A percentile compares a stretch with the other conserved stretches of the same genome.
These are phyloP conservation scores for Cystobasidiaceae sp. DNA, from an alignment of 1,284 basidiomycete genomes.

Conservation along the genomic window DNA sequence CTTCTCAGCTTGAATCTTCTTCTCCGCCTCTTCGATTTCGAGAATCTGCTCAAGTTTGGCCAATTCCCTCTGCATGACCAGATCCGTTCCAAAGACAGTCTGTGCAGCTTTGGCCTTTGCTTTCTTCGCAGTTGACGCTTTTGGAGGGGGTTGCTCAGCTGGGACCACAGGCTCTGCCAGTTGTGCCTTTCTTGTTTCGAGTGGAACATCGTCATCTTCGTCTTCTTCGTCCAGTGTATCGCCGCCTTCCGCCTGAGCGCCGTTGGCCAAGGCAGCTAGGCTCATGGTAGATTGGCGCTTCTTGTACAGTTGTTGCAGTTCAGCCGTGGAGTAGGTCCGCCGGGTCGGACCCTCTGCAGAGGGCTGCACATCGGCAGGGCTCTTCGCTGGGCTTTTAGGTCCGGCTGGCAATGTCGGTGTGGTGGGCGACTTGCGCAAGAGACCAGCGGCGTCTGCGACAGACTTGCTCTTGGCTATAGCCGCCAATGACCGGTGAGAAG, in stretches of 20 bases:
- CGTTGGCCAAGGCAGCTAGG: background rate
- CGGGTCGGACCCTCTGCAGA: background rate
- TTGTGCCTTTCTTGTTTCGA: conserved; percentile 6
- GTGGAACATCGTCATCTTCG: conserved; percentile 18
- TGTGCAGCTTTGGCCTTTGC: background rate
- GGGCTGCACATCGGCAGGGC: too few relatives aligned
- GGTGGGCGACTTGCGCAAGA: too few relatives aligned
- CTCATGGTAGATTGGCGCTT: conserved; percentile 4
- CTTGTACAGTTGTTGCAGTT: conserved; percentile 22
- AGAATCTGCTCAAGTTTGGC: conserved; percentile 21
- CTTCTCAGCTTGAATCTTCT: conserved; percentile 15
- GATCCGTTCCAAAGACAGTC: conserved; percentile 22
- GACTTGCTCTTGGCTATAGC: conserved; percentile 1
- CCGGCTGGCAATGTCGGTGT: too few relatives aligned
- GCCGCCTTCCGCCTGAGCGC: background rate
- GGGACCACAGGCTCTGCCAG: background rate
- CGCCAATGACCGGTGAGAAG: conserved; percentile 14
- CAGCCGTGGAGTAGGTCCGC: conserved; percentile 12
- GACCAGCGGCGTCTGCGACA: background rate
- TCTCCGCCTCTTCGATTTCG: conserved; percentile 20
- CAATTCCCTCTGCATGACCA: conserved; percentile 24
- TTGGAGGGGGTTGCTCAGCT: background rate
- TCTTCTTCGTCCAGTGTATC: background rate
- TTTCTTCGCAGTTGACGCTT: background rate
- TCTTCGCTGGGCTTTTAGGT: too few relatives aligned